Evolutionary conservation across 441 rosid species (phyloP).

Genomic region (Isatis lusitanica): DNA sequence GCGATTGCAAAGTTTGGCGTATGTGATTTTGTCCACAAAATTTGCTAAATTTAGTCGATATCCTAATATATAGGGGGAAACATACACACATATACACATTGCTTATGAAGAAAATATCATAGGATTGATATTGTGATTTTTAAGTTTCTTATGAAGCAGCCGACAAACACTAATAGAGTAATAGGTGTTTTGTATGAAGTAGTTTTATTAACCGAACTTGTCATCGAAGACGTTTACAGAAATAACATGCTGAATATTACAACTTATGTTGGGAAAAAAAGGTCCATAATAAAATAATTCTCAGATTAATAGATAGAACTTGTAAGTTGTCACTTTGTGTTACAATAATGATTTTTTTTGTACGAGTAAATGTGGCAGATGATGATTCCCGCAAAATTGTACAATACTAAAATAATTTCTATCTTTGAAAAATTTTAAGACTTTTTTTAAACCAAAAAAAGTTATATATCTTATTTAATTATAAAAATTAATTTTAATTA

Average conservation of each 20-base stretch:
- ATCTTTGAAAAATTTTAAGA: too few species aligned
- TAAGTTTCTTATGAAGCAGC: not conserved
- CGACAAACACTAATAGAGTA: not conserved
- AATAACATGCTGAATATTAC: not conserved
- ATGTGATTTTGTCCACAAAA: not conserved
- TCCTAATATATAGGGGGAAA: not conserved
- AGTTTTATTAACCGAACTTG: not conserved
- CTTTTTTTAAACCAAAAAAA: too few species aligned
- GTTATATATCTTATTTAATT: too few species aligned
- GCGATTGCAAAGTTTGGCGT: conserved; percentile 5
- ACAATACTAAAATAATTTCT: too few species aligned
- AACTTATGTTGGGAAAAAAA: not conserved
- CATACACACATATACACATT: not conserved
- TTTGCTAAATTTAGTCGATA: not conserved
- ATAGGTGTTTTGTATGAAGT: not conserved
- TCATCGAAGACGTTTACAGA: not conserved
- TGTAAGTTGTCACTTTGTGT: not conserved
- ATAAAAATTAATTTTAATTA: too few species aligned
- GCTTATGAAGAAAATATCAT: not conserved
- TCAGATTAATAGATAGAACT: too few species aligned
- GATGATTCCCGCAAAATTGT: not conserved
- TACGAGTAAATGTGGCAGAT: not conserved
- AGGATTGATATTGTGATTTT: not conserved
- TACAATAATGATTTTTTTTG: not conserved
- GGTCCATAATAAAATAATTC: not conserved